phyloP scores from a whole-genome alignment of 2,329 filamentous ascomycete species.

The Peltaster fructicola region DNA sequence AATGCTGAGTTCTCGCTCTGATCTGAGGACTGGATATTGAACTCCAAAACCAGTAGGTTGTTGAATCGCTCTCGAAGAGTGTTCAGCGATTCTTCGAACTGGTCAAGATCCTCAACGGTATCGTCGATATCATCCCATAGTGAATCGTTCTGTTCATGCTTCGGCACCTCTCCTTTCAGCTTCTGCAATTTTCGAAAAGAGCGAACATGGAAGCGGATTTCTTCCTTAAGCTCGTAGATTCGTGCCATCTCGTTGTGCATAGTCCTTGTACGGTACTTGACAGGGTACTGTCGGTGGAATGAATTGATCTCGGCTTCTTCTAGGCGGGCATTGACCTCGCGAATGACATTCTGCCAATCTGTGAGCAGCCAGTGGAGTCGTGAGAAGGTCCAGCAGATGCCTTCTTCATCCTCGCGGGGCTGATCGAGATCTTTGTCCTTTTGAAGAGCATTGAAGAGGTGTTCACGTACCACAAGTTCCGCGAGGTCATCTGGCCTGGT shows the following conservation, averaged over 20 bases:
- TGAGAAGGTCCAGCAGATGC: conserved; percentile 20
- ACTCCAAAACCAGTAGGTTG: conserved; percentile 23
- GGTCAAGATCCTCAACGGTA: conserved; percentile 19
- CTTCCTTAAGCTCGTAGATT: conserved; percentile 20
- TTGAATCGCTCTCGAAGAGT: conserved; percentile 21
- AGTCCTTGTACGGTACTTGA: conserved; percentile 8
- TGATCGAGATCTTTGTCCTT: conserved; percentile 16
- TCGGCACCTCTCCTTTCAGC: conserved; percentile 14
- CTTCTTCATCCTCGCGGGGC: conserved; percentile 18
- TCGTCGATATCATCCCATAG: conserved; percentile 21
- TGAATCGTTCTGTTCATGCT: conserved; percentile 15
- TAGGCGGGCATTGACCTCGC: conserved; percentile 16
- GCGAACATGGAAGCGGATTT: conserved; percentile 18
- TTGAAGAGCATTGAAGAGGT: conserved; percentile 18
- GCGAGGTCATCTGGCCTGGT: conserved; percentile 15
- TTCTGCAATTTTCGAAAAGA: conserved; percentile 20
- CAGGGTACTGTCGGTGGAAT: conserved; percentile 16
- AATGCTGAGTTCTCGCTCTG: conserved; percentile 20
- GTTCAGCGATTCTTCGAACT: conserved; percentile 18
- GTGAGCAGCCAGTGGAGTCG: conserved; percentile 19
- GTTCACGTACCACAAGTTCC: conserved; percentile 17
- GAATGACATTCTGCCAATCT: conserved; percentile 22
- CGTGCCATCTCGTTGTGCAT: conserved; percentile 15
- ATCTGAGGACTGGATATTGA: conserved; percentile 21
- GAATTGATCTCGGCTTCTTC: conserved; percentile 20